Percentiles rank a stretch among this genome's conserved stretches.
Conservation (phyloP, 768 basidiomycete genomes). For the Termitomyces sp. region DNA sequence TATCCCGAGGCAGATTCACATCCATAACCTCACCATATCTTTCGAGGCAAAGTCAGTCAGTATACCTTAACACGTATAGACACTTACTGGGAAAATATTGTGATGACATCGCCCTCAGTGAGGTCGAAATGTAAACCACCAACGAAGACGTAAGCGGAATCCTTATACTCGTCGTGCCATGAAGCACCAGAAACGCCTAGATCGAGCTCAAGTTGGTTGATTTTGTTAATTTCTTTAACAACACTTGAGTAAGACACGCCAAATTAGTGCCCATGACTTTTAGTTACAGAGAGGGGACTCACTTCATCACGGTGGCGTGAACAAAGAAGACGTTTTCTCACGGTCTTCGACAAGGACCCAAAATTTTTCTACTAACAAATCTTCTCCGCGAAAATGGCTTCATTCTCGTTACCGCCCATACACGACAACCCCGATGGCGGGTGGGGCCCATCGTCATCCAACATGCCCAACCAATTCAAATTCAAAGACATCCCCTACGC, state of each 20-base stretch:
- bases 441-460: conserved; percentile 82
- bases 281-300: conserved; percentile 22
- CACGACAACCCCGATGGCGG: conserved; percentile 91
- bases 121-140: conserved; percentile 86
- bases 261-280: conserved; percentile 5
- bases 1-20: conserved; percentile 91
- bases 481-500: conserved; percentile 99
- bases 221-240: conserved; percentile 88
- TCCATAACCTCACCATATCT: conserved; percentile 98
- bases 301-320: conserved; percentile 61
- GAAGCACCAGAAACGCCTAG: conserved; percentile 65
- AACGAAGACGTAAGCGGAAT: conserved; percentile 93
- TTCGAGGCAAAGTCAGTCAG: conserved; percentile 1
- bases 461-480: conserved; percentile 88
- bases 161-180: conserved; percentile 98
- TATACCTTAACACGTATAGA: background rate
- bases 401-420: conserved; percentile 83
- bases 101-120: conserved; percentile 96
- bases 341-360: conserved; percentile 16
- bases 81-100: conserved; percentile 95
- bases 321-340: conserved; percentile 31
- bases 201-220: conserved; percentile 87
- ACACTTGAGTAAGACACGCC: conserved; percentile 46
- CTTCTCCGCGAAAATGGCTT: conserved; percentile 44
- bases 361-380: conserved; percentile 23